These are phyloP conservation scores for Themeda triandra DNA, from an alignment of 176 grass and related monocot species.

Conservation along the genomic window DNA sequence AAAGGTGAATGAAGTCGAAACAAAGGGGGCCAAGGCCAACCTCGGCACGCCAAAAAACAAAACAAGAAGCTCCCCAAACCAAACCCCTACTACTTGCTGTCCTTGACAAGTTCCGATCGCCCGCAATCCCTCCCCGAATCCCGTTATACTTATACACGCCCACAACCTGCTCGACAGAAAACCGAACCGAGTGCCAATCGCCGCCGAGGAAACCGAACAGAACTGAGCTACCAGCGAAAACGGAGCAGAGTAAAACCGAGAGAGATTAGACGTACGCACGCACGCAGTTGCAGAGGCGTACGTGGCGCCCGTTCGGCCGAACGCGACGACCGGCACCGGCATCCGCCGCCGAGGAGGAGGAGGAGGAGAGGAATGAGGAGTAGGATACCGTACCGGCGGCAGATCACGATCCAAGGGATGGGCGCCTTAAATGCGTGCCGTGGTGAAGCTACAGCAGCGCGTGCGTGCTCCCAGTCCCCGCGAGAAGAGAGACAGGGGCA, in stretches of 20 bases:
- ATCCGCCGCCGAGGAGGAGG: background rate
- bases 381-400: background rate
- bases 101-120: background rate
- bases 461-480: background rate
- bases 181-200: background rate
- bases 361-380: background rate
- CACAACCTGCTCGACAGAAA: slow-evolving; percentile 11
- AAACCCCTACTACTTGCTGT: background rate
- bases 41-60: background rate
- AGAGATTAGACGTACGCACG: background rate
- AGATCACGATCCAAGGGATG: slow-evolving; percentile 37
- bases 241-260: background rate
- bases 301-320: background rate
- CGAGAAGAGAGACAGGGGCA: background rate
- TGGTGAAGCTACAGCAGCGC: background rate
- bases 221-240: background rate
- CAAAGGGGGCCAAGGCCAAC: background rate
- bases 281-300: background rate
- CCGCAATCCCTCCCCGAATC: background rate
- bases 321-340: background rate
- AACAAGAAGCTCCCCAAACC: background rate
- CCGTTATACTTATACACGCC: background rate
- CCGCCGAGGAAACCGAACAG: background rate
- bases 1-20: background rate
- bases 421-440: slow-evolving; percentile 39